Base-by-base conservation (phyloP, 768 basidiomycete species). In the Sarcodon aspratus region DNA sequence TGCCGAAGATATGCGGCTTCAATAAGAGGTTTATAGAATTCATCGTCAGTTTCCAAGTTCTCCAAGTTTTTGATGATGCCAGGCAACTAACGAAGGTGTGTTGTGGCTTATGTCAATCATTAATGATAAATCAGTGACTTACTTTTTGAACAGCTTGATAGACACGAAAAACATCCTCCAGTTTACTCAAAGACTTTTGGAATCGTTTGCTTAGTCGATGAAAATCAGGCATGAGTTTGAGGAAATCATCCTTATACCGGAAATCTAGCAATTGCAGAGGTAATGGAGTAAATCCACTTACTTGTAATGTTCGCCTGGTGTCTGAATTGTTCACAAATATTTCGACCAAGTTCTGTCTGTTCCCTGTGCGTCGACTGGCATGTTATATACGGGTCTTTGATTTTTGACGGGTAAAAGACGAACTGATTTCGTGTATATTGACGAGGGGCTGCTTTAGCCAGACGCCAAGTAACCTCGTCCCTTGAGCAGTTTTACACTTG, bases 361-460 rank as follows among this genome's bases (percentile, higher is more conserved):
- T 88, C 31, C 77, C 94, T 95, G 57, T 6, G 5, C 9, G 2
- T 21, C 10, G 7, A 9, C 11, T 11, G 11, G 12, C 37, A 45
- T 40, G 51, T 44, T 36, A 11, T 17, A 42, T 11, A 27, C 36
- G 36, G 15, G 21, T 45, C 45, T 27, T 40, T 18, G 33, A 27
- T 17, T 34, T 32, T 21, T 44, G 47, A 34, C 12, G 57, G 10
- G 27, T 9, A 33, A 7, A 4, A 17, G 21, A 33, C 6, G 32
- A 21, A 89, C 92, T 72, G 52, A 98, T 98, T 60, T 93, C 88
- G 54, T 98, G 94, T 35, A 90, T 63, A 63, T 96, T 97, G 32
- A 97, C 79, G 27, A 98, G 69, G 6, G 96, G 96, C 61, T 98
- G 96, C 60, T 96, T 97, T 37, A 99, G 68, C 95, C 95, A 98